phyloP scores from a whole-genome alignment of 2,329 filamentous ascomycete genomes.

The Colletotrichum graminicola region DNA sequence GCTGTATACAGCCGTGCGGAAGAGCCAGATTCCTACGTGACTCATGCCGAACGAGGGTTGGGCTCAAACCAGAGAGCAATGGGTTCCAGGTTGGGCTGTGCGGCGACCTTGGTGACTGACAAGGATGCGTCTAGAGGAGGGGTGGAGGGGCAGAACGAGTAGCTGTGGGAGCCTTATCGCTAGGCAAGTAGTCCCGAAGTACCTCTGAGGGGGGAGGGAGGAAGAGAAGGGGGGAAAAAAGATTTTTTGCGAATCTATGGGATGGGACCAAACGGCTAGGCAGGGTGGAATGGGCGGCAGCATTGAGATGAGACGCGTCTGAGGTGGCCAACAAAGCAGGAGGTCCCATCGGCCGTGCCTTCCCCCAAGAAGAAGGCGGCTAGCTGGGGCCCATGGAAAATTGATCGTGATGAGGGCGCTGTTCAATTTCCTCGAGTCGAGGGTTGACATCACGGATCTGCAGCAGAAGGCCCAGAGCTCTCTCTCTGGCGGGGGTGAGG shows the following conservation, averaged over 20 bases:
- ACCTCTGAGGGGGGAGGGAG: not conserved
- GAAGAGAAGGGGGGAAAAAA: not conserved
- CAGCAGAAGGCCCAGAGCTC: slow-evolving; percentile 17
- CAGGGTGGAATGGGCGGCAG: not conserved
- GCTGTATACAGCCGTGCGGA: slow-evolving; percentile 11
- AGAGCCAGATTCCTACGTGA: slow-evolving; percentile 33
- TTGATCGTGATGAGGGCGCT: slow-evolving; percentile 17
- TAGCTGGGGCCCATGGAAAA: slow-evolving; percentile 22
- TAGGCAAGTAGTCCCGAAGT: slow-evolving; percentile 25
- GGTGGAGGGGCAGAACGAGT: slow-evolving; percentile 37
- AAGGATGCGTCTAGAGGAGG: slow-evolving; percentile 31
- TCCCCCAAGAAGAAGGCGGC: slow-evolving; percentile 17
- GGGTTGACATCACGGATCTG: slow-evolving; percentile 40
- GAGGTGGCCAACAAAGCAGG: slow-evolving; percentile 28
- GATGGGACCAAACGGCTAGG: slow-evolving; percentile 9
- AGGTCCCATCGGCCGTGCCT: slow-evolving; percentile 20
- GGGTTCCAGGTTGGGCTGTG: slow-evolving; percentile 41
- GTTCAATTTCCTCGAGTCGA: slow-evolving; percentile 13
- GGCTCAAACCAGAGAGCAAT: slow-evolving; percentile 32
- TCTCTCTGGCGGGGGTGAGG: not conserved
- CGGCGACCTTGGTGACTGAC: slow-evolving; percentile 36
- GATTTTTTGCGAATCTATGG: slow-evolving; percentile 6
- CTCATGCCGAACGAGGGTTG: slow-evolving; percentile 40
- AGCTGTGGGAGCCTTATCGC: slow-evolving; percentile 35
- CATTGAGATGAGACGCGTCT: slow-evolving; percentile 10